Evolutionary conservation across 768 basidiomycete species (phyloP), one percentile per base, ranked within the genome.

Genomic region (Kwoniella dendrophila): DNA sequence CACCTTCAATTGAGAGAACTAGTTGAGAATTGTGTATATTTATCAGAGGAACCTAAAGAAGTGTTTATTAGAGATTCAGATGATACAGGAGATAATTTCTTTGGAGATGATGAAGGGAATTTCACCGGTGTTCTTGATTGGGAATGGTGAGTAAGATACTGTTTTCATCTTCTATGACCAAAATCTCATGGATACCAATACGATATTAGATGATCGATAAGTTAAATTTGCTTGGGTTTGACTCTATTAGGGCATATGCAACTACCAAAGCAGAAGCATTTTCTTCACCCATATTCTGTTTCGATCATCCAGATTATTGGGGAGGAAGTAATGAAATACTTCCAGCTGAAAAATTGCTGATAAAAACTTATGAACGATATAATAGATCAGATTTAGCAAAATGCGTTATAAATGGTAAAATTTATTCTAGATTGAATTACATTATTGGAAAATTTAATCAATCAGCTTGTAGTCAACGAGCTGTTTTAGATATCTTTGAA

Each of bases 61-160:
- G 72, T 63, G 51, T 71, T 45, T 47, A 43, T 73, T 22, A 57
- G 59, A n/a, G 66, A 72, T 51, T 38, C 47, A 52, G 56, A 73
- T 36, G 67, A 64, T 38, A 69, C 67, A 38, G 75, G 69, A 20
- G 72, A 68, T 63, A 72, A 75, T 16, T 62, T 72, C 11, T 48
- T 77, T 30, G 66, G 73, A 32, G 67, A 73, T 52, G 58, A 67
- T 14, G 57, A 67, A 18, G 54, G 62, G 53, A 55, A 66, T 27
- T 66, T 76, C 38, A 40, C 62, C 1, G 62, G 64, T 11, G 66
- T 78, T 38, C 68, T 79, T 22, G 69, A 79, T 47, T 78, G 78
- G 78, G 78, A 79, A 51, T 68, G 56, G 62, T 63, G 32, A 40
- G 62, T 43, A 18, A n/a, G 32, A n/a, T 5, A 2, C 10, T 30